Evolutionary conservation across 1,139 yeast genomes (phyloP).

Genomic region (Geotrichum histeridarum): DNA sequence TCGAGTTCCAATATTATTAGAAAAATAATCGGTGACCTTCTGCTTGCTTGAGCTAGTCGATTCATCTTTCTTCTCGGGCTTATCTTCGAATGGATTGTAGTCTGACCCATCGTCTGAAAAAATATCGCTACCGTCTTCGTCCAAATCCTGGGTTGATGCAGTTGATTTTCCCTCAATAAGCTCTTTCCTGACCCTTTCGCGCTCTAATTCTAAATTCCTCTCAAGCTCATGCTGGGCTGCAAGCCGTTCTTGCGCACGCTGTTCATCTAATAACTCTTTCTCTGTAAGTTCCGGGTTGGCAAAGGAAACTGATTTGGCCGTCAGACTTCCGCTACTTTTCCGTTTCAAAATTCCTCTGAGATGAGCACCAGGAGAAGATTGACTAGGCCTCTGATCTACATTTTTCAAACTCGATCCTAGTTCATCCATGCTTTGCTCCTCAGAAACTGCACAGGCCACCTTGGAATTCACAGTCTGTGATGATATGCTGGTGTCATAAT

Average conservation of each 20-base stretch:
- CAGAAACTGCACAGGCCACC: too few relatives aligned
- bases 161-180: neutral
- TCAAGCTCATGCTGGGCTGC: neutral
- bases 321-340: neutral
- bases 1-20: neutral
- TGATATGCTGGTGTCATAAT: too few relatives aligned
- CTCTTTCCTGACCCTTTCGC: neutral
- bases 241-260: neutral
- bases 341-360: too few relatives aligned
- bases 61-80: too few relatives aligned
- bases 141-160: neutral
- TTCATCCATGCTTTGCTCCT: too few relatives aligned
- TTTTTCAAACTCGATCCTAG: too few relatives aligned
- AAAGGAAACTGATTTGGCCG: neutral
- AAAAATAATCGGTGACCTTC: neutral
- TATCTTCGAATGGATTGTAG: conserved; percentile 1
- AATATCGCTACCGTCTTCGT: neutral
- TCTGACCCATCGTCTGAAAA: conserved; percentile 3
- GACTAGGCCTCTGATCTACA: too few relatives aligned
- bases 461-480: too few relatives aligned
- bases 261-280: neutral
- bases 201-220: neutral
- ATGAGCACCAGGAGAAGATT: too few relatives aligned
- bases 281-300: neutral
- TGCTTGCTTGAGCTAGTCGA: too few relatives aligned